Conservation (phyloP, 2,329 filamentous ascomycete species). For the Hymenoscyphus infarciens region DNA sequence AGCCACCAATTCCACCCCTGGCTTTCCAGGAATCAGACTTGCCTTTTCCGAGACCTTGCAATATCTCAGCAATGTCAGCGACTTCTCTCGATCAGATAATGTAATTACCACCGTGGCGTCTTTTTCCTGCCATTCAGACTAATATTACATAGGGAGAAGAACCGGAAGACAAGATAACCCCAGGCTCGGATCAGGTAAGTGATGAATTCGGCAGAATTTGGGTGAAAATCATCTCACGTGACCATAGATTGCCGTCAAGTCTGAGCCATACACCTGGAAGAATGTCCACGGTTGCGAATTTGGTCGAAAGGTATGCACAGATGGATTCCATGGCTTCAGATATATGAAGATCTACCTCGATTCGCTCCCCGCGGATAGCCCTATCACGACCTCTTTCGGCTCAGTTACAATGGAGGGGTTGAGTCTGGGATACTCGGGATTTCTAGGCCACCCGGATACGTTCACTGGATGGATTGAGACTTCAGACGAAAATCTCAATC, state of each 20-base stretch:
- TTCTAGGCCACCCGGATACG: conserved; percentile 45
- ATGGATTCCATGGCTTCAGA: conserved; percentile 52
- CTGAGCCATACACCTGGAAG: conserved; percentile 43
- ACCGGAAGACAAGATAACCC: conserved; percentile 38
- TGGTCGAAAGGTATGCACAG: conserved; percentile 44
- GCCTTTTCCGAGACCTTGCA: conserved; percentile 48
- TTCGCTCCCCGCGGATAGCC: conserved; percentile 42
- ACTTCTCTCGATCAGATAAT: conserved; percentile 48
- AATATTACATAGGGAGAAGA: conserved; percentile 23
- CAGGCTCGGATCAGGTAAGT: conserved; percentile 46
- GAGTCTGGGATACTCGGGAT: conserved; percentile 43
- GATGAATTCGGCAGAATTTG: neutral
- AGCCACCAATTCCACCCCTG: conserved; percentile 33
- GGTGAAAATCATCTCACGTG: conserved; percentile 11
- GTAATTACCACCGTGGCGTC: conserved; percentile 24
- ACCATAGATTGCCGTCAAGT: conserved; percentile 43
- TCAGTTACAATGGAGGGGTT: conserved; percentile 43
- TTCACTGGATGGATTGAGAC: conserved; percentile 52
- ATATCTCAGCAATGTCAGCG: conserved; percentile 43
- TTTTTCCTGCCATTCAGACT: conserved; percentile 5
- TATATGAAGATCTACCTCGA: conserved; percentile 49
- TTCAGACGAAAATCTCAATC: conserved; percentile 46
- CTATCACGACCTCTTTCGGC: conserved; percentile 43
- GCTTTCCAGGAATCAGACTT: conserved; percentile 42
- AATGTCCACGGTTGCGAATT: conserved; percentile 44